Base-by-base conservation (phyloP, 495 filamentous ascomycete species). In the Chlorociboria aeruginascens region DNA sequence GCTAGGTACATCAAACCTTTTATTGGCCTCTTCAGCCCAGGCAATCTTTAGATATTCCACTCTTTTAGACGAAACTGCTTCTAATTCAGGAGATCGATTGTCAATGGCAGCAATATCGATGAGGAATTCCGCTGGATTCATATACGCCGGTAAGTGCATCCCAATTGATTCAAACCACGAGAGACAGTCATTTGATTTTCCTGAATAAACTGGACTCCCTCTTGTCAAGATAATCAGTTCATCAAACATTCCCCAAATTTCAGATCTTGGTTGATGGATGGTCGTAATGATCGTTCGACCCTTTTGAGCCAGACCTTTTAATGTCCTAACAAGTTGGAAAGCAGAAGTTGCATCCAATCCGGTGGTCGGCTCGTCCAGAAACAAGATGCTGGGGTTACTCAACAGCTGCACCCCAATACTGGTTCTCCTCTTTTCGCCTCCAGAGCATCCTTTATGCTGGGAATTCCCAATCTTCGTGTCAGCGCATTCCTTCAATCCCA, bases 231-330 rank as follows among this genome's bases (percentile, higher is more conserved):
- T 62, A 11, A 85, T 66, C 9, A 85, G 67, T 38, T 73, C 69
- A 56, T 88, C 83, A 54, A 86, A 83, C 10, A 87, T 69, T 8
- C 71, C 71, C 82, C 82, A 87, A 4, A 86, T 85, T 58, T 86
- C 83, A 1, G 81, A 84, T 32, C 83, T 66, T 9, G 83, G 83
- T 40, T 83, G 77, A 62, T 87, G 83, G 35, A 87, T 81, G 0
- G 83, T 84, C 9, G 78, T 78, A 14, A 86, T 69, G 29, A 88
- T 70, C 0, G 82, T 87, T 31, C 83, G 66, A 7, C 83, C 83
- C 54, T 79, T 81, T 34, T 62, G 61, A 6, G 81, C 79, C 0
- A 87, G 66, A 32, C 61, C 59, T 57, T 86, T 86, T 16, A 88
- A 58, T 1, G 82, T 86, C 31, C 73, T 64, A 1, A 86, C 70